phyloP scores from a whole-genome alignment of 495 filamentous ascomycete species.

The Extremus antarcticus region DNA sequence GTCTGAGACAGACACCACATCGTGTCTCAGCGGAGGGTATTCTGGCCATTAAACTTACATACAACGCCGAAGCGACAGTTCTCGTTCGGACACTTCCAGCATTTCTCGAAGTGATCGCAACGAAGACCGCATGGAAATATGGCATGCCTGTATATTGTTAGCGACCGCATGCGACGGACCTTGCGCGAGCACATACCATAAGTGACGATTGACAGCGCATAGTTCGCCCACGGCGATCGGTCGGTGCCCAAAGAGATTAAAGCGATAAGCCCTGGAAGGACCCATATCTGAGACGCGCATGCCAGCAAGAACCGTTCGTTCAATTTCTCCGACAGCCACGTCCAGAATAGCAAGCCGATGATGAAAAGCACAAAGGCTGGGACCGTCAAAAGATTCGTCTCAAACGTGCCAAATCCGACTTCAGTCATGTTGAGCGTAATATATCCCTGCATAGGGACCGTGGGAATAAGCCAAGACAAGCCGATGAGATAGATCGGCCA shows the following conservation, averaged over 20 bases:
- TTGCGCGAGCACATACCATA: background rate
- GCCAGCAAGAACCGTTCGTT: slow-evolving; percentile 37
- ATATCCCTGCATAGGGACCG: slow-evolving; percentile 33
- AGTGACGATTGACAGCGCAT: slow-evolving; percentile 28
- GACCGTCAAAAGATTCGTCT: slow-evolving; percentile 22
- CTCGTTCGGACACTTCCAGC: slow-evolving; percentile 34
- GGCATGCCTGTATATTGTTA: slow-evolving; percentile 34
- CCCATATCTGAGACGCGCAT: slow-evolving; percentile 38
- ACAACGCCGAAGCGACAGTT: slow-evolving; percentile 33
- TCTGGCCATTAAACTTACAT: too few relatives aligned
- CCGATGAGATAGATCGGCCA: slow-evolving; percentile 46
- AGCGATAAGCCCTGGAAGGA: slow-evolving; percentile 35
- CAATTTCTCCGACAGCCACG: slow-evolving; percentile 35
- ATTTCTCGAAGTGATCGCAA: slow-evolving; percentile 36
- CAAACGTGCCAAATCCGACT: slow-evolving; percentile 33
- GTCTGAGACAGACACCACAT: too few relatives aligned
- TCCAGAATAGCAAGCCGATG: slow-evolving; percentile 30
- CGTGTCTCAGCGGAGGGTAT: too few relatives aligned
- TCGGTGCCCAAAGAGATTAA: slow-evolving; percentile 30
- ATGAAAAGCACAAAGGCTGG: background rate
- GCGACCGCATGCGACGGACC: background rate
- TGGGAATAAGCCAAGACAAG: slow-evolving; percentile 42
- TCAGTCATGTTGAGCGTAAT: slow-evolving; percentile 32
- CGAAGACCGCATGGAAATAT: slow-evolving; percentile 36
- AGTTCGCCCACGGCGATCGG: slow-evolving; percentile 34